phyloP scores from a whole-genome alignment of 2,329 filamentous ascomycete species.

The Cladosporium sp. region DNA sequence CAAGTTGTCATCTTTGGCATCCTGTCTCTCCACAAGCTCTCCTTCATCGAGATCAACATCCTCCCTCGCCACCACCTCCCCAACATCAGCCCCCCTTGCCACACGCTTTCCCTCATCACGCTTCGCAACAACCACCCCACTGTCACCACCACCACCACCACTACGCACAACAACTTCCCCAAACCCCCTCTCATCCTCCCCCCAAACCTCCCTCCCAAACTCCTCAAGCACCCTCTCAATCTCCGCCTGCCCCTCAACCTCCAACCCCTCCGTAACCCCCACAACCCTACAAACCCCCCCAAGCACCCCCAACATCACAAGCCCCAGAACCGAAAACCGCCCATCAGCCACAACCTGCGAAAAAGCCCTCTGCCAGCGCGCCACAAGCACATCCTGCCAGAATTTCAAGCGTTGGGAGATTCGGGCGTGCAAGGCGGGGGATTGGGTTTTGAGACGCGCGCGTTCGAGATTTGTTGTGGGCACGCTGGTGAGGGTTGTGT shows the following conservation, averaged over 20 bases:
- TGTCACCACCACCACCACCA: conserved; percentile 6
- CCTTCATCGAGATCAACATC: conserved; percentile 16
- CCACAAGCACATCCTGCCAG: conserved; percentile 41
- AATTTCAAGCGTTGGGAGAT: conserved; percentile 37
- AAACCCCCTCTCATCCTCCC: conserved; percentile 30
- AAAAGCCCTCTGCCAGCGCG: conserved; percentile 41
- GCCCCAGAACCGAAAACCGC: conserved; percentile 47
- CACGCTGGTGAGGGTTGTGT: conserved; percentile 25
- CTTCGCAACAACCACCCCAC: conserved; percentile 13
- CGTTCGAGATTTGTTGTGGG: conserved; percentile 34
- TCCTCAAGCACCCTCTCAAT: conserved; percentile 44
- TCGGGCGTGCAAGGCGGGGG: background rate
- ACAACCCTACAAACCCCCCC: conserved; percentile 43
- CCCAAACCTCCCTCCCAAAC: conserved; percentile 44
- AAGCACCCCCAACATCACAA: conserved; percentile 46
- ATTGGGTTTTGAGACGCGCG: conserved; percentile 25
- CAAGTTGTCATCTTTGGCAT: background rate
- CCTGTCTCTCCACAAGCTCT: background rate
- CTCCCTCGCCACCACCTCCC: conserved; percentile 39
- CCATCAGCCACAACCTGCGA: conserved; percentile 47
- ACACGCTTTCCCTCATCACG: conserved; percentile 21
- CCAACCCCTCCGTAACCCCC: conserved; percentile 44
- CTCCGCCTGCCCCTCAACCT: conserved; percentile 44
- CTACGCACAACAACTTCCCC: conserved; percentile 21
- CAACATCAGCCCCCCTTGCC: conserved; percentile 26